Evolutionary conservation across 306 rosid genomes (phyloP).

Genomic region (Leucaena leucocephala): DNA sequence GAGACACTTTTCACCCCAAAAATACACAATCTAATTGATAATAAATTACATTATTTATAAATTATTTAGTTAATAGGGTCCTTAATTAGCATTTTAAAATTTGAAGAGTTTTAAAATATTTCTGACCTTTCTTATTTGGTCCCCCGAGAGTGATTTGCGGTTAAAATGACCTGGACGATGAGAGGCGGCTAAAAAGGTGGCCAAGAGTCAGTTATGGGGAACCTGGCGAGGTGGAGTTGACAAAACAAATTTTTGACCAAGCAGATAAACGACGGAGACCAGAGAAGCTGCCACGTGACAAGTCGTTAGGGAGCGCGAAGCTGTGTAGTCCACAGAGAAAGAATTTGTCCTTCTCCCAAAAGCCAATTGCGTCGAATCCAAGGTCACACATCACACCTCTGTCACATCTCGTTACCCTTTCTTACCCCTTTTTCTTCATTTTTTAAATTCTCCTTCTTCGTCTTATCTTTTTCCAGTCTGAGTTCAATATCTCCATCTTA

Average conservation of each 20-base stretch:
- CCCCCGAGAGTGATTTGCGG: neutral
- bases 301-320: neutral
- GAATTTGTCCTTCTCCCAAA: neutral
- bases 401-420: conserved; percentile 49
- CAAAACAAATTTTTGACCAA: neutral
- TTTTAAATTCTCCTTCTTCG: neutral
- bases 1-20: too few species aligned
- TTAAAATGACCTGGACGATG: neutral
- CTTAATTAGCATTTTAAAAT: too few species aligned
- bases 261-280: neutral
- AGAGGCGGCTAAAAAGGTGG: neutral
- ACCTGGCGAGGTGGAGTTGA: neutral
- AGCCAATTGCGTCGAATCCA: neutral
- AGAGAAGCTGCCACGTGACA: neutral
- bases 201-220: neutral
- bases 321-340: neutral
- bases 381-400: conserved; percentile 48
- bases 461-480: neutral
- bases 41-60: too few species aligned
- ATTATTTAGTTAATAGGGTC: too few species aligned
- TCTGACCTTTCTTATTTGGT: neutral
- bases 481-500: neutral
- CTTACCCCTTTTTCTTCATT: neutral
- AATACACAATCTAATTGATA: too few species aligned
- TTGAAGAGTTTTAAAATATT: too few species aligned